phyloP scores from a whole-genome alignment of 148 eudicot species.

The Fagopyrum homotropicum region DNA sequence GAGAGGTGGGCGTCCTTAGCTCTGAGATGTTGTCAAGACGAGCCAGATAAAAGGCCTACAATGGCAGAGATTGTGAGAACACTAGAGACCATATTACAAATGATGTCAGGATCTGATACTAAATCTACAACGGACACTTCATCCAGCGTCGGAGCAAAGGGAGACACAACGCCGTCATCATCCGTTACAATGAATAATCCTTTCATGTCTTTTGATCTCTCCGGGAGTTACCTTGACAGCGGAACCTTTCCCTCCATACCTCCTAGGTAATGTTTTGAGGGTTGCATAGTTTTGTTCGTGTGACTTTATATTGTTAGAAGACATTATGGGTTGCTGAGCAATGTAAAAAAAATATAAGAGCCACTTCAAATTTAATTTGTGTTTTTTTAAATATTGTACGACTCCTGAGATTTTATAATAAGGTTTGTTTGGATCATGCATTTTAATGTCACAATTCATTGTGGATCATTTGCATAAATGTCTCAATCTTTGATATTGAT shows the following conservation, averaged over 20 bases:
- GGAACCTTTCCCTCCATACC: conserved; percentile 27
- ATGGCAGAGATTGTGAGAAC: conserved; percentile 76
- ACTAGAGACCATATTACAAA: conserved; percentile 43
- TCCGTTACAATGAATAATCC: conserved; percentile 13
- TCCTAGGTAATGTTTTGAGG: neutral
- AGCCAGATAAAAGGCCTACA: conserved; percentile 58
- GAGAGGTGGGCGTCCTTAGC: conserved; percentile 55
- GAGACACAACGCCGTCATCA: conserved; percentile 12
- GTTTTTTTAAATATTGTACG: too few species aligned
- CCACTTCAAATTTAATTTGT: too few species aligned
- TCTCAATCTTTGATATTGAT: too few species aligned
- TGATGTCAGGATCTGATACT: conserved; percentile 32
- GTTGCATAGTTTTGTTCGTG: too few species aligned
- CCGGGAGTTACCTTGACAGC: conserved; percentile 47
- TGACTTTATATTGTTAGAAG: too few species aligned
- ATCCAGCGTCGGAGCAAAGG: conserved; percentile 18
- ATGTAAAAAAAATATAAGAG: too few species aligned
- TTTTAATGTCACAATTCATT: too few species aligned
- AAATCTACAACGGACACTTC: conserved; percentile 21
- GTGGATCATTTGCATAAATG: too few species aligned
- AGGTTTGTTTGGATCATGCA: too few species aligned
- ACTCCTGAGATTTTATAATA: too few species aligned
- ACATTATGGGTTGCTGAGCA: too few species aligned
- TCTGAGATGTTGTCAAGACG: conserved; percentile 49
- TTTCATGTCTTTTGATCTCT: conserved; percentile 31